Conservation (phyloP, 306 rosid species). For the Cicer chorassanicum region DNA sequence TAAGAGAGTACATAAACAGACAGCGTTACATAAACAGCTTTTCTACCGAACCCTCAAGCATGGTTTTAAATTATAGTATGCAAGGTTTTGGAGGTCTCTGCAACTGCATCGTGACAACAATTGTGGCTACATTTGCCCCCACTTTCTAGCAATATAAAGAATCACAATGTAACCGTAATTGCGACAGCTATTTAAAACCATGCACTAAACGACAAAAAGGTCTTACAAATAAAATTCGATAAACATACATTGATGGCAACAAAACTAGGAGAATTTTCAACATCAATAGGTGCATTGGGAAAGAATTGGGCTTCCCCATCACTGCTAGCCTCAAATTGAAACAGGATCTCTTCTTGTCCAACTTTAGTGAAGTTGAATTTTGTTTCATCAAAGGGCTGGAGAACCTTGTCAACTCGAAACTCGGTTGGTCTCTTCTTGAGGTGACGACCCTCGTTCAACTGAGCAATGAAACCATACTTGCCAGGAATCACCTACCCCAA, state of each 20-base stretch:
- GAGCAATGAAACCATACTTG: constrained; percentile 84
- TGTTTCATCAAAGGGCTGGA: constrained; percentile 89
- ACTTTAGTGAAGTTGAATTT: constrained; percentile 97
- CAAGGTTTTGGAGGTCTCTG: background rate
- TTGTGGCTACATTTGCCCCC: background rate
- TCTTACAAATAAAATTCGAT: background rate
- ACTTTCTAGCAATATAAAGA: background rate
- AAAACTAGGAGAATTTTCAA: constrained; percentile 74
- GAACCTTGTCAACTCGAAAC: constrained; percentile 91
- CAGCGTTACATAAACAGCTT: background rate
- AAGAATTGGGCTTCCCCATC: constrained; percentile 70
- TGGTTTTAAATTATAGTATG: background rate
- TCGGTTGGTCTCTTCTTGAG: constrained; percentile 97
- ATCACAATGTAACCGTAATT: background rate
- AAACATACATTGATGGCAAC: constrained; percentile 87
- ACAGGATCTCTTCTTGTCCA: constrained; percentile 94
- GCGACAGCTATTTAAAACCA: background rate
- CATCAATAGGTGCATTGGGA: constrained; percentile 72
- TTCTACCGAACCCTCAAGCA: constrained; percentile 4
- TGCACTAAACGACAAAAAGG: background rate
- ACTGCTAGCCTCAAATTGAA: constrained; percentile 77
- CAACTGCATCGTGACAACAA: background rate
- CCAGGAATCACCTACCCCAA: constrained; percentile 80
- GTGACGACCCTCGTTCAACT: constrained; percentile 98
- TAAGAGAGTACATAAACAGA: constrained; percentile 22